A percentile compares a stretch with the other conserved stretches of the same genome.
Conservation (phyloP, 140 eudicot species). For the Erigeron philadelphicus region DNA sequence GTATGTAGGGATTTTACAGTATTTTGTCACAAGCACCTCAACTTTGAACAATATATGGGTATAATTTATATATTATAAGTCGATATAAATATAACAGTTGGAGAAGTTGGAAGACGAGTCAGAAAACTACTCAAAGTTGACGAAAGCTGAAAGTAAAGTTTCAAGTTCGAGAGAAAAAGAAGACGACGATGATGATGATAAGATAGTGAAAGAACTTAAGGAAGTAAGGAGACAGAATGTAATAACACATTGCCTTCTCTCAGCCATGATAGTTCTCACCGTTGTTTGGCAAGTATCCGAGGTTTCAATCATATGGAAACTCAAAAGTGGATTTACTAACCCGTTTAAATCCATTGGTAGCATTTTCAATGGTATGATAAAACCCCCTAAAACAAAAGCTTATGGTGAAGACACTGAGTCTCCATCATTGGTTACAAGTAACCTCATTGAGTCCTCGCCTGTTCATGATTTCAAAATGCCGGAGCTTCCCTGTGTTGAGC, state of each 20-base stretch:
- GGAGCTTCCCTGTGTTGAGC: conserved; percentile 33
- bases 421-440: background rate
- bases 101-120: conserved; percentile 34
- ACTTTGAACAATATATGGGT: background rate
- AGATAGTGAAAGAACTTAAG: conserved; percentile 51
- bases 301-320: conserved; percentile 54
- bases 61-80: background rate
- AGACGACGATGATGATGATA: conserved; percentile 18
- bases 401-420: conserved; percentile 16
- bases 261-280: conserved; percentile 57
- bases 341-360: conserved; percentile 53
- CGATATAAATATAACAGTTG: conserved; percentile 38
- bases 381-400: conserved; percentile 7
- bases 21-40: background rate
- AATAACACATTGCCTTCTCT: conserved; percentile 65
- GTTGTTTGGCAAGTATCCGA: conserved; percentile 75
- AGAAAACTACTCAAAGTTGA: conserved; percentile 7
- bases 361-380: conserved; percentile 34
- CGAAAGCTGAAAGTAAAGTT: background rate
- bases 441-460: conserved; percentile 24
- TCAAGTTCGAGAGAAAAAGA: conserved; percentile 9
- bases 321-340: conserved; percentile 55
- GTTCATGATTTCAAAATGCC: conserved; percentile 44
- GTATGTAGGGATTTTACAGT: background rate
- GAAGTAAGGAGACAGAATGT: conserved; percentile 56